Conservation (phyloP, 768 basidiomycete genomes). For the Ramaria sp. region DNA sequence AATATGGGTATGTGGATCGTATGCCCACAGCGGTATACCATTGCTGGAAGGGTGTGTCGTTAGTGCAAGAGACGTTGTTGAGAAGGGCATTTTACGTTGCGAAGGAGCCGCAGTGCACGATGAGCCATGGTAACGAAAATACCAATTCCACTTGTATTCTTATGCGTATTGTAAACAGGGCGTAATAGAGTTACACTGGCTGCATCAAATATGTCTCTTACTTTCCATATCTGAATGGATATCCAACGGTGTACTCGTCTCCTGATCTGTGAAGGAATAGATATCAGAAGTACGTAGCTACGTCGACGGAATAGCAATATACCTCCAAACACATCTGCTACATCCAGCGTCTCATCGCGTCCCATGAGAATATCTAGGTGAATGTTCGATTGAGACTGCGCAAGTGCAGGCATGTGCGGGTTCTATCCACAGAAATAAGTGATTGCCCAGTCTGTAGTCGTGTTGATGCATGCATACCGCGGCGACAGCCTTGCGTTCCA, state of each 20-base stretch:
- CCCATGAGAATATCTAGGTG: constrained; percentile 92
- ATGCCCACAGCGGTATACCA: constrained; percentile 63
- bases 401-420: constrained; percentile 53
- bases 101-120: constrained; percentile 8
- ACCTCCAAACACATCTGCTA: constrained; percentile 75
- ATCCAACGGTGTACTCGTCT: constrained; percentile 37
- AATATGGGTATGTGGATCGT: constrained; percentile 66
- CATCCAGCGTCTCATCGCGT: constrained; percentile 73
- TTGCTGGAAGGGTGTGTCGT: constrained; percentile 72
- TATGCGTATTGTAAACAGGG: not conserved
- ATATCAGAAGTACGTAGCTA: not conserved
- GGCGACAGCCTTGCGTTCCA: constrained; percentile 86
- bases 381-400: constrained; percentile 51
- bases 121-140: not conserved
- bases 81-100: constrained; percentile 17
- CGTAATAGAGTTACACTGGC: constrained; percentile 1
- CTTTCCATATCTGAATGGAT: constrained; percentile 62
- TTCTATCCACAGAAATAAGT: constrained; percentile 29
- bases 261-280: constrained; percentile 36
- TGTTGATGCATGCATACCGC: constrained; percentile 36
- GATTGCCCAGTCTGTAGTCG: not conserved
- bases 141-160: not conserved
- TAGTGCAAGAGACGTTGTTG: constrained; percentile 49
- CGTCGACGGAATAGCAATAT: constrained; percentile 15
- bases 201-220: constrained; percentile 34